phyloP scores from a whole-genome alignment of 1,284 basidiomycete species.

The Dichomitus squalens region DNA sequence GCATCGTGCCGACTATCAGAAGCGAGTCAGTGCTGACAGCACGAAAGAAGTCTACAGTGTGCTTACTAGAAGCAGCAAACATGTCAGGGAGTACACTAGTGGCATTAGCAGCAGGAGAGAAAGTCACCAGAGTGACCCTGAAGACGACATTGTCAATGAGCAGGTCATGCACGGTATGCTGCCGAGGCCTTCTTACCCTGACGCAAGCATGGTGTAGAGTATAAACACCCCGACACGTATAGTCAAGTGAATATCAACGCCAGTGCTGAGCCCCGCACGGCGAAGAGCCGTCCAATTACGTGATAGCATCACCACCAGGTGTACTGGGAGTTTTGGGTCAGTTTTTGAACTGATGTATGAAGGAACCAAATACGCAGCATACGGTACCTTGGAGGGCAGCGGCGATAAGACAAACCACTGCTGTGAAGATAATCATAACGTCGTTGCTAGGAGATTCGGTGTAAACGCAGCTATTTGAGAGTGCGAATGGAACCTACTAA shows the following conservation, averaged over 20 bases:
- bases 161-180: not conserved
- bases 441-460: slow-evolving; percentile 2
- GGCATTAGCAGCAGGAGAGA: slow-evolving; percentile 14
- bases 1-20: slow-evolving; percentile 25
- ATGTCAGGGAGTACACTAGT: slow-evolving; percentile 27
- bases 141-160: not conserved
- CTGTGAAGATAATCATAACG: slow-evolving; percentile 23
- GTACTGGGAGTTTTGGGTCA: slow-evolving; percentile 13
- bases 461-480: not conserved
- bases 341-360: not conserved
- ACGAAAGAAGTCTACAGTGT: not conserved
- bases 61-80: slow-evolving; percentile 30
- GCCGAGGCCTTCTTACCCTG: slow-evolving; percentile 22
- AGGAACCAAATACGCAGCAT: not conserved
- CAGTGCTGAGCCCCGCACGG: slow-evolving; percentile 9
- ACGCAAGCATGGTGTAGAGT: slow-evolving; percentile 23
- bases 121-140: slow-evolving; percentile 19
- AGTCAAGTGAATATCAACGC: slow-evolving; percentile 20
- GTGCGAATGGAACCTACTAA: slow-evolving; percentile 20
- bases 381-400: slow-evolving; percentile 27
- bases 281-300: slow-evolving; percentile 23
- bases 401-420: slow-evolving; percentile 24
- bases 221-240: slow-evolving; percentile 26
- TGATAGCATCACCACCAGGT: slow-evolving; percentile 17
- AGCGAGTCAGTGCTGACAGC: not conserved